Evolutionary conservation across 441 rosid species (phyloP).

Genomic region (Mallotus repandus): DNA sequence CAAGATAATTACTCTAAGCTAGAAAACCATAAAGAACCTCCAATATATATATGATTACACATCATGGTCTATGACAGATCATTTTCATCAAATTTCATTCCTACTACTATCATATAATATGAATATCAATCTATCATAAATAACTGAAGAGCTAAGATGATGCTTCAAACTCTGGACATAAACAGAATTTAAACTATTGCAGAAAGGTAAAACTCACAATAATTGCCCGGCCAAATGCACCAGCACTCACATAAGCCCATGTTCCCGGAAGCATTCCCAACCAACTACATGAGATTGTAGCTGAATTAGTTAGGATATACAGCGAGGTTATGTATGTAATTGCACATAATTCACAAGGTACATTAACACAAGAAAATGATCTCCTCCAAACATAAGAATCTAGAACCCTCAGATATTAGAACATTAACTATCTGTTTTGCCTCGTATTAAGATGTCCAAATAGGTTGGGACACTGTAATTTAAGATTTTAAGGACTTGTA

Average conservation of each 20-base stretch:
- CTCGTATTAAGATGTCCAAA: neutral
- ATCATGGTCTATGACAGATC: neutral
- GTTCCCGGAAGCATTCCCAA: slow-evolving; percentile 98
- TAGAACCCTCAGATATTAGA: neutral
- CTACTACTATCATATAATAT: no score
- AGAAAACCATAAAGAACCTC: neutral
- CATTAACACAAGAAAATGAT: neutral
- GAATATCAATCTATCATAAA: no score
- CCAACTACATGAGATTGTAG: slow-evolving; percentile 62
- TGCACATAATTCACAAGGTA: neutral
- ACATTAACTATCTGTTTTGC: neutral
- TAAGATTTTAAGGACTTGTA: neutral
- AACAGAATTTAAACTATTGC: neutral
- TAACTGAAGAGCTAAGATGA: neutral
- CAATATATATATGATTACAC: neutral
- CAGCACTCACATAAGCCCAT: slow-evolving; percentile 99
- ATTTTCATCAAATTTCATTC: no score
- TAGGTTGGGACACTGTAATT: neutral
- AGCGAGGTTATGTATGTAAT: no score
- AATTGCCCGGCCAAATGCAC: slow-evolving; percentile 94
- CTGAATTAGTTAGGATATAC: slow-evolving; percentile 7
- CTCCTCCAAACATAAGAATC: neutral
- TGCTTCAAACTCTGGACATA: neutral
- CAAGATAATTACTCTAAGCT: neutral
- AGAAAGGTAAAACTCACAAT: slow-evolving; percentile 55